A percentile compares a stretch with the other conserved stretches of the same genome.
Conservation (phyloP, 2,329 filamentous ascomycete species). For the Annulohypoxylon truncatum region DNA sequence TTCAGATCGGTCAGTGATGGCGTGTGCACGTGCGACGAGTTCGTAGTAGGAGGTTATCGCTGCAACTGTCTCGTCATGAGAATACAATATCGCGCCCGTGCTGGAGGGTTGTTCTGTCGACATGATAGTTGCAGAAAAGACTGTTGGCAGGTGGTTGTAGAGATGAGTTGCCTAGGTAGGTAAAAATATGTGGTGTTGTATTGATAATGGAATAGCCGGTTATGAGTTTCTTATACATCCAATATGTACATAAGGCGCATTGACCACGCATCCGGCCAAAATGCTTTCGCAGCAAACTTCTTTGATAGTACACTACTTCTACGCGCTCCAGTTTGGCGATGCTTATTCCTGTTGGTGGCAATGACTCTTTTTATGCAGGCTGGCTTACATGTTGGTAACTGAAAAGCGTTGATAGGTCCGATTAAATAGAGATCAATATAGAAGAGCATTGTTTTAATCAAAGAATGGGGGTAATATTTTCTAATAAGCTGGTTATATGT, state of each 20-base stretch:
- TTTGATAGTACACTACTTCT: no score
- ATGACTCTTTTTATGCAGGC: not conserved
- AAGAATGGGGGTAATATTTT: no score
- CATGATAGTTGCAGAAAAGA: not conserved
- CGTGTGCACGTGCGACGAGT: slow-evolving; percentile 12
- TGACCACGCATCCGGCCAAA: not conserved
- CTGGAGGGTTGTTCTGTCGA: not conserved
- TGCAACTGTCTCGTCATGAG: slow-evolving; percentile 22
- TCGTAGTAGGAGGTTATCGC: slow-evolving; percentile 29
- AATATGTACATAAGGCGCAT: no score
- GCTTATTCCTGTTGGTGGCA: not conserved
- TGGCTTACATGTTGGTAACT: no score
- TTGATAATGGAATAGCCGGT: no score
- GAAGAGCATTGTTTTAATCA: no score
- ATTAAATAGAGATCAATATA: no score
- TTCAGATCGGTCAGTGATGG: not conserved
- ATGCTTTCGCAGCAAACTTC: no score
- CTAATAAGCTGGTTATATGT: no score
- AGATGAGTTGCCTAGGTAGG: not conserved
- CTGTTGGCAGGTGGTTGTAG: not conserved
- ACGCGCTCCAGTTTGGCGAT: not conserved
- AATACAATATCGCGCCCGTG: slow-evolving; percentile 2
- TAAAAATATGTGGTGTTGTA: not conserved
- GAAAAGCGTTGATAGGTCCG: no score
- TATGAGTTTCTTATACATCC: no score